Evolutionary conservation across 176 grass and related monocot genomes (phyloP), one percentile per base, ranked within the genome.

Genomic region (Raddia distichophylla): DNA sequence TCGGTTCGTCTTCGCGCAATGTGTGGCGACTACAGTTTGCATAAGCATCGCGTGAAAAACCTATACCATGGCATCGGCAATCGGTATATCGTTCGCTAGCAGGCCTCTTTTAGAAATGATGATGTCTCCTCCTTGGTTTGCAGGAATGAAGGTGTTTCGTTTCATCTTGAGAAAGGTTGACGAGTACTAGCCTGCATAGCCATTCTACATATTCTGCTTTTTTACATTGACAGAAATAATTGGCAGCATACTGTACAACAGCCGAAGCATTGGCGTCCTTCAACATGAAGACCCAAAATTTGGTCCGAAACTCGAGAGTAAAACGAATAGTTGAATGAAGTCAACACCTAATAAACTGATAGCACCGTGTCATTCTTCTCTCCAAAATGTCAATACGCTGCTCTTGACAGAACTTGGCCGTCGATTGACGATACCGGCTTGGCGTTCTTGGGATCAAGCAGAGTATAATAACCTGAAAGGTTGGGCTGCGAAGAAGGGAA

Each of bases 151-250:
- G 15, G 10, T 3, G 8, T 18, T 55, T 46, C 50, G 11, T 63
- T 86, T 74, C 49, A 7, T 74, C 27, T 69, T 22, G 16, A 59
- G 13, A 59, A 59, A 18, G 42, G 27, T 40, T 40, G 7, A 12
- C 20, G 14, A 12, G 19, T 2, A 72, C 83, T 50, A 54, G 13
- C 32, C 3, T 80, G 27, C 27, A 80, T 5, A 22, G 22, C 6
- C 44, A 44, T n/a, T 71, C 44, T 14, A 43, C 37, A 13, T 5
- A 43, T 14, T 75, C 3, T 42, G 5, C n/a, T 59, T 81, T 11
- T 53, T 76, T 55, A 12, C 47, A 4, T 64, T 64, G 37, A 71
- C 19, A 67, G 77, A 71, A 71, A 71, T 73, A 27, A 66, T 52
- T 67, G 67, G 32, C 37, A 4, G 10, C 20, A 27, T 34, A 46